These are phyloP conservation scores for Acer negundo DNA, from an alignment of 345 rosid genomes.

Conservation along the genomic window DNA sequence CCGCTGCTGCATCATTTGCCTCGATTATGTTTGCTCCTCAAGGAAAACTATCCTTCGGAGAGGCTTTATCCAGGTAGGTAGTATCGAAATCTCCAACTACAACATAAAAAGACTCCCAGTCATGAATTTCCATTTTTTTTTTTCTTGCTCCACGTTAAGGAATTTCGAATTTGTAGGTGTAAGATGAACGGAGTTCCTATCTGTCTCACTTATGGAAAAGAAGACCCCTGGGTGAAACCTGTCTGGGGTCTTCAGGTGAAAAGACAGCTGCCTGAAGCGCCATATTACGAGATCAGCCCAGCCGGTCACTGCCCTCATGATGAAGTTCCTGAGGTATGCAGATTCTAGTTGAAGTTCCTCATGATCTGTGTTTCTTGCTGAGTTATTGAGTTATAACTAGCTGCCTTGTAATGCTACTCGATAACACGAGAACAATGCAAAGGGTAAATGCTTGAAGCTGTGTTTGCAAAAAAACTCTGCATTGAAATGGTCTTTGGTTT, in stretches of 20 bases:
- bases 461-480: too few relatives aligned
- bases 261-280: conserved; percentile 69
- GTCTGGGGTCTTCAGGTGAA: conserved; percentile 87
- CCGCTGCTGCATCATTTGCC: conserved; percentile 93
- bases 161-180: conserved; percentile 49
- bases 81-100: not conserved
- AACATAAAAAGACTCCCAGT: not conserved
- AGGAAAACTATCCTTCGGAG: conserved; percentile 68
- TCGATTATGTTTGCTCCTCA: conserved; percentile 93
- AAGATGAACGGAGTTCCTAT: conserved; percentile 52
- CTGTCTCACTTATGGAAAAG: conserved; percentile 91
- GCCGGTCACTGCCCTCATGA: conserved; percentile 99
- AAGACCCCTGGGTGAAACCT: conserved; percentile 97
- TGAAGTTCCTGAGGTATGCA: conserved; percentile 94
- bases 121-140: not conserved
- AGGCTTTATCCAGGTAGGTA: conserved; percentile 62
- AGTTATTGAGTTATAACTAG: not conserved
- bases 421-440: too few relatives aligned
- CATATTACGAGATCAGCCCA: conserved; percentile 92
- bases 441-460: too few relatives aligned
- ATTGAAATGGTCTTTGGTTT: too few relatives aligned
- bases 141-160: conserved; percentile 11
- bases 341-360: not conserved
- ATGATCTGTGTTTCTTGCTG: not conserved
- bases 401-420: too few relatives aligned